Percentiles rank a stretch among this genome's conserved stretches.
These are phyloP conservation scores for Eleusine indica DNA, from an alignment of 176 grass and related monocot genomes.

Conservation along the genomic window DNA sequence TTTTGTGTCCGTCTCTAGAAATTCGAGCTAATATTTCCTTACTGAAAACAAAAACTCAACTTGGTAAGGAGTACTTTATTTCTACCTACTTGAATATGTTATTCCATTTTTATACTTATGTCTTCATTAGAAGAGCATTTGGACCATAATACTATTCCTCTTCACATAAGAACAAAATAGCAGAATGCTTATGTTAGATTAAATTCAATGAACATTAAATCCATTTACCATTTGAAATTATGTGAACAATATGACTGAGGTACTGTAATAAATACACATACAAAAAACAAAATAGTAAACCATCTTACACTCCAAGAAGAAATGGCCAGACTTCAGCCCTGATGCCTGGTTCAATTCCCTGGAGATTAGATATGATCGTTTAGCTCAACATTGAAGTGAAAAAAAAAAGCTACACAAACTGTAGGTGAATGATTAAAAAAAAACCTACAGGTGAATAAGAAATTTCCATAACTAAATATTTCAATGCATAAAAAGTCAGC, in stretches of 20 bases:
- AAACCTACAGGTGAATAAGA: conserved; percentile 1
- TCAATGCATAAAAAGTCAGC: background rate
- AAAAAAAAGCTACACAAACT: conserved; percentile 21
- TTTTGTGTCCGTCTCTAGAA: background rate
- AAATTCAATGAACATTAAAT: conserved; percentile 9
- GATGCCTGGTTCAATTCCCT: conserved; percentile 88
- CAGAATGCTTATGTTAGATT: background rate
- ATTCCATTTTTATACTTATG: background rate
- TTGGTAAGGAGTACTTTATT: conserved; percentile 20
- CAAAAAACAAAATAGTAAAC: conserved; percentile 8
- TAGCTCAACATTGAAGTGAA: conserved; percentile 27
- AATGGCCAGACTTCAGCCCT: conserved; percentile 96
- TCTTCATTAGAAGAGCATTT: background rate
- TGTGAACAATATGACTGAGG: conserved; percentile 23
- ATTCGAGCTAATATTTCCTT: conserved; percentile 6
- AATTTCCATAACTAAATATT: conserved; percentile 2
- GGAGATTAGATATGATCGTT: conserved; percentile 37
- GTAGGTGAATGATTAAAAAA: conserved; percentile 19
- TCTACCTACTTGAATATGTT: background rate
- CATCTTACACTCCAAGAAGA: conserved; percentile 93
- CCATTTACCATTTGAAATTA: conserved; percentile 22
- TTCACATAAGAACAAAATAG: conserved; percentile 7
- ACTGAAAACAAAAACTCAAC: background rate
- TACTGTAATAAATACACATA: conserved; percentile 27
- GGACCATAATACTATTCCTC: background rate